Base-by-base conservation (phyloP, 1,284 basidiomycete genomes). In the Ceratobasidium sp. region DNA sequence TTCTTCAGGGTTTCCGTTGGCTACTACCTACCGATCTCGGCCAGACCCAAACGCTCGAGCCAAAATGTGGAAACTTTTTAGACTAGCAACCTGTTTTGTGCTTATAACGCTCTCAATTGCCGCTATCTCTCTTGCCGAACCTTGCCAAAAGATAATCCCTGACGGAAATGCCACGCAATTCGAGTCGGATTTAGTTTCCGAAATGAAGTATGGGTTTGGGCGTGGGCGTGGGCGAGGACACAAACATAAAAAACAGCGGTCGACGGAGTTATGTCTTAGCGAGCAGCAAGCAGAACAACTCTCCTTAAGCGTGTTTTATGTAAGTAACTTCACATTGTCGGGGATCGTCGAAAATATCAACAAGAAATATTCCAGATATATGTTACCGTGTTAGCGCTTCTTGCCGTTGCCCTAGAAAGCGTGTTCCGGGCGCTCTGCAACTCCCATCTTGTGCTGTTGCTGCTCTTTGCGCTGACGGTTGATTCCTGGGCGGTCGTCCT, bases 21-120 rank as follows among this genome's bases (percentile, higher is more conserved):
- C 39, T 23, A 63, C 60, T 2, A 23, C 60, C 4, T 26, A 63
- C 8, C 37, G 60, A 63, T 42, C 60, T 26, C 60, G 60, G n/a
- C 60, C 60, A 3, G 60, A 63, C n/a, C 60, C 60, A 28, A 42
- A 45, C n/a, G n/a, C 68, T 15, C 54, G 39, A 20, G 58, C 60
- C 42, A 73, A 53, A 13, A 20, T 51, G n/a, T 73, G 69, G 69
- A 73, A 73, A 37, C n/a, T 61, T 8, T 60, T 73, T 42, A 31
- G 69, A 37, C 45, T 73, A 8, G 69, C 28, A 6, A 31, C 58
- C 33, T 73, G 69, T 39, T 73, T 73, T 15, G 17, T 45, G 20
- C 58, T 73, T 13, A 10, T 73, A 26, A 45, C 53, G 26, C 26
- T 73, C 15, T 58, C 69, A 1, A 63, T 73, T 17, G 33, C 60